These are phyloP conservation scores for Kodamaea sagamina DNA, from an alignment of 805 yeast genomes.

Conservation along the genomic window DNA sequence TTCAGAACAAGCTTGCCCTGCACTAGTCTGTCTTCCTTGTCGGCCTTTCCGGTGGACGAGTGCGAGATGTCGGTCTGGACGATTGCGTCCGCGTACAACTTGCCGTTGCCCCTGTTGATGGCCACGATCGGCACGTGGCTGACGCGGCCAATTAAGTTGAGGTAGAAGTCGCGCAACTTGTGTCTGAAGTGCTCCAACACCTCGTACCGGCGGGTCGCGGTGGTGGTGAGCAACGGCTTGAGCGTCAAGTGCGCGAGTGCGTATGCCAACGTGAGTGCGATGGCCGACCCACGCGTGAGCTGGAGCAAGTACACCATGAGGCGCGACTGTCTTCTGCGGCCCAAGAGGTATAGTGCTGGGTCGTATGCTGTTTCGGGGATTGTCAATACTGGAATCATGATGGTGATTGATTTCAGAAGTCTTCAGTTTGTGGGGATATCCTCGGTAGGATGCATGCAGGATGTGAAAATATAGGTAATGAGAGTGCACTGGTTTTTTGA, in stretches of 20 bases:
- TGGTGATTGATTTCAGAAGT: constrained; percentile 6
- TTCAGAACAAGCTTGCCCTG: constrained; percentile 27
- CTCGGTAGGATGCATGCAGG: constrained; percentile 7
- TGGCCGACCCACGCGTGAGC: constrained; percentile 38
- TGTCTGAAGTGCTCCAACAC: constrained; percentile 34
- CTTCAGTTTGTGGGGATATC: constrained; percentile 9
- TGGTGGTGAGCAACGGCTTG: constrained; percentile 37
- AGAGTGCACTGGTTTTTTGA: too few species aligned
- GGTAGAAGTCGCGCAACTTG: constrained; percentile 37
- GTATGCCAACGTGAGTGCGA: constrained; percentile 30
- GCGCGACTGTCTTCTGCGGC: constrained; percentile 23
- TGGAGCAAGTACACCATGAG: constrained; percentile 28
- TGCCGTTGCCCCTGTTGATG: constrained; percentile 25
- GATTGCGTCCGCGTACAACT: constrained; percentile 38
- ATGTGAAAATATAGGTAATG: constrained; percentile 9
- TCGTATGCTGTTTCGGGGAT: constrained; percentile 46
- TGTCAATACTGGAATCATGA: constrained; percentile 37
- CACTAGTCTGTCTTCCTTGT: constrained; percentile 30
- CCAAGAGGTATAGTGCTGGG: constrained; percentile 23
- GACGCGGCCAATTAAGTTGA: constrained; percentile 35
- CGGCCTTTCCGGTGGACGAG: constrained; percentile 6
- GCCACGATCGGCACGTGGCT: constrained; percentile 43
- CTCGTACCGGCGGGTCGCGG: constrained; percentile 32
- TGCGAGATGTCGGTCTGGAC: constrained; percentile 36
- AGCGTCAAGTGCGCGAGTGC: constrained; percentile 34